A percentile compares a stretch with the other conserved stretches of the same genome.
Evolutionary conservation across 2,329 filamentous ascomycete genomes (phyloP).

Genomic region (Colletotrichum abscissum): DNA sequence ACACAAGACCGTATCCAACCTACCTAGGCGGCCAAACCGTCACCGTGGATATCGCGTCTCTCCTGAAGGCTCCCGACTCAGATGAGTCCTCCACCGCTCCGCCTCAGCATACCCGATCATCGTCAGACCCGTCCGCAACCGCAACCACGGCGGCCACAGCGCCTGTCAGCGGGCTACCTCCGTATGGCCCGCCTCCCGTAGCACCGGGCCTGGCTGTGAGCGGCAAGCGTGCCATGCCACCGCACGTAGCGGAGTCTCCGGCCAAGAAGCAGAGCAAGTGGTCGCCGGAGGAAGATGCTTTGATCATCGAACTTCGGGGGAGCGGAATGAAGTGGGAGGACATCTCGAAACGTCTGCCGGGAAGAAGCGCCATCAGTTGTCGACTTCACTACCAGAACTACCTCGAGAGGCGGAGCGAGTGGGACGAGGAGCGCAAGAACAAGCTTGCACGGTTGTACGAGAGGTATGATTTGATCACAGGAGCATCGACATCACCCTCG

Average conservation of each 20-base stretch:
- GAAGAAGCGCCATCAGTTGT: constrained; percentile 93
- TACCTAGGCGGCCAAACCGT: constrained; percentile 58
- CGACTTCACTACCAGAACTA: constrained; percentile 98
- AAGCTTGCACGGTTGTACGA: constrained; percentile 95
- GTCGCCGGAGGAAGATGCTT: constrained; percentile 91
- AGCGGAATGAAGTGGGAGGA: constrained; percentile 99
- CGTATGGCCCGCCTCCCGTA: constrained; percentile 41
- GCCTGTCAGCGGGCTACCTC: constrained; percentile 34
- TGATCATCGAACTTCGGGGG: constrained; percentile 91
- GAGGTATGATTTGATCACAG: constrained; percentile 72
- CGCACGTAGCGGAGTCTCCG: constrained; percentile 72
- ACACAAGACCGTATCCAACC: constrained; percentile 41
- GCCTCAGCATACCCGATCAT: constrained; percentile 50
- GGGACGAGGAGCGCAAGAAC: constrained; percentile 98
- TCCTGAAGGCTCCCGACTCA: constrained; percentile 82
- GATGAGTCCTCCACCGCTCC: constrained; percentile 72
- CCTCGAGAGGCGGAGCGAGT: constrained; percentile 89
- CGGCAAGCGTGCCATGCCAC: constrained; percentile 62
- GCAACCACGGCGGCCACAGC: constrained; percentile 38
- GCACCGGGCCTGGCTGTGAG: constrained; percentile 46
- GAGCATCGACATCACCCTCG: not conserved
- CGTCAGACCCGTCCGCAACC: constrained; percentile 46
- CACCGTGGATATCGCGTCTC: constrained; percentile 95
- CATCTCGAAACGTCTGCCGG: constrained; percentile 90
- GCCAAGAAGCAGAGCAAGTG: constrained; percentile 98